Percentiles rank a stretch among this genome's conserved stretches.
Conservation (phyloP, 1,284 basidiomycete genomes). For the Pholiota adiposa region DNA sequence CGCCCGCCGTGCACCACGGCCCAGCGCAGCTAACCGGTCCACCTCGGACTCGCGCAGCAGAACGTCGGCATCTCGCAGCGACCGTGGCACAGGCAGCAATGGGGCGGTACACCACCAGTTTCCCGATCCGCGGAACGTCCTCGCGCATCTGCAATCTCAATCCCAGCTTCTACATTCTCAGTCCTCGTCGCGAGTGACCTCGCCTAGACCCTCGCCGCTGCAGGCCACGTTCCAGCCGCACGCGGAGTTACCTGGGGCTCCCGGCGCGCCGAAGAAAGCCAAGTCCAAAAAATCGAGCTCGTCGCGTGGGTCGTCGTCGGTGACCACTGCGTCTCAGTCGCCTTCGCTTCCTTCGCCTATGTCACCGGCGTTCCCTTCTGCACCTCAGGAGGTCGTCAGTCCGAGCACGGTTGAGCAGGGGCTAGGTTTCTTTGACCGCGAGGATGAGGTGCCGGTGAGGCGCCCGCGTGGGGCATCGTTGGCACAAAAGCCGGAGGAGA, state of each 20-base stretch:
- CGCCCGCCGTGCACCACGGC: constrained; percentile 35
- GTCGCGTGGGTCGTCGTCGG: constrained; percentile 26
- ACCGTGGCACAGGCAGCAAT: constrained; percentile 17
- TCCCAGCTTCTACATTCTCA: constrained; percentile 19
- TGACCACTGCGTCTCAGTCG: constrained; percentile 32
- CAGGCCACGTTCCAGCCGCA: constrained; percentile 9
- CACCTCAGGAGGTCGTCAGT: constrained; percentile 22
- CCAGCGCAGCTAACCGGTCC: constrained; percentile 31
- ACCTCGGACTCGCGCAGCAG: constrained; percentile 63
- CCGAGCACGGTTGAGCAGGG: constrained; percentile 34
- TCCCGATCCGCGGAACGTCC: constrained; percentile 11
- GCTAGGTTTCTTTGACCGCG: constrained; percentile 31
- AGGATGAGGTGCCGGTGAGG: constrained; percentile 16
- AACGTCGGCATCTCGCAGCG: constrained; percentile 54
- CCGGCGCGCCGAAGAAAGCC: neutral
- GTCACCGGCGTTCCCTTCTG: constrained; percentile 25
- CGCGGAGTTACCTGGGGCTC: neutral
- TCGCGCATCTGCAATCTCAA: constrained; percentile 10
- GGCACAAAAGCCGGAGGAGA: neutral
- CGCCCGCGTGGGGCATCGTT: neutral
- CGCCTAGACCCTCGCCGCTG: constrained; percentile 2
- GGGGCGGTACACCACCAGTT: neutral
- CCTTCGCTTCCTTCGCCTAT: constrained; percentile 35
- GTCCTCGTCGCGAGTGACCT: constrained; percentile 24
- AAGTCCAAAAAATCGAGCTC: constrained; percentile 19